Conservation (phyloP, 208 protist species). For the Tritrichomonas foetus region DNA sequence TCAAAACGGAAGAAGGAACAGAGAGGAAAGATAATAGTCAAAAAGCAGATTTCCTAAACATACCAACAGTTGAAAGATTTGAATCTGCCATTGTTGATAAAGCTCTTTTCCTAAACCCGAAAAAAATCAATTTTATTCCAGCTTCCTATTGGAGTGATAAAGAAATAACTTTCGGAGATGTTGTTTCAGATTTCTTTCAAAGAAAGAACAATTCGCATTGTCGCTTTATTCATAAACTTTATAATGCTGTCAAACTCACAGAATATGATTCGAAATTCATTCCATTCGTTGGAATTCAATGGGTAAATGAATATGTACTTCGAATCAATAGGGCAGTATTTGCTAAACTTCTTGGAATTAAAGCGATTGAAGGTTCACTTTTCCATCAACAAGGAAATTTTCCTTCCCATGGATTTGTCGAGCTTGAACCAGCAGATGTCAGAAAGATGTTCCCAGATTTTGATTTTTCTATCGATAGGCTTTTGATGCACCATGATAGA, state of each 20-base stretch:
- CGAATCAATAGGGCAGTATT: not conserved
- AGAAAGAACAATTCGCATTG: not conserved
- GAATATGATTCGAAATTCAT: not conserved
- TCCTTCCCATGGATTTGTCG: not conserved
- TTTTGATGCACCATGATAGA: not conserved
- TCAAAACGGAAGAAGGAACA: too few species aligned
- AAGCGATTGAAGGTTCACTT: not conserved
- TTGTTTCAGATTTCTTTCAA: not conserved
- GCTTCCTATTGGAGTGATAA: not conserved
- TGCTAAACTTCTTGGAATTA: not conserved
- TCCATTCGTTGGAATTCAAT: not conserved
- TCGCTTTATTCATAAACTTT: not conserved
- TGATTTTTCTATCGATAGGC: not conserved
- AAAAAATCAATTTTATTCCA: not conserved
- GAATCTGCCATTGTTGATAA: not conserved
- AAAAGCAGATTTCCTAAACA: too few species aligned
- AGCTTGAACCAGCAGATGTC: not conserved
- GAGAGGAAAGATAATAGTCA: too few species aligned
- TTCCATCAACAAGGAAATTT: conserved; percentile 6
- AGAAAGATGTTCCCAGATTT: not conserved
- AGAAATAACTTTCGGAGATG: not conserved
- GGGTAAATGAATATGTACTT: not conserved
- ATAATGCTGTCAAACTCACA: not conserved
- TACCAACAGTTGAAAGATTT: too few species aligned
- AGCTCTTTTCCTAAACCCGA: not conserved